Base-by-base conservation (phyloP, 768 basidiomycete species). In the Boletus rubroflammeus region DNA sequence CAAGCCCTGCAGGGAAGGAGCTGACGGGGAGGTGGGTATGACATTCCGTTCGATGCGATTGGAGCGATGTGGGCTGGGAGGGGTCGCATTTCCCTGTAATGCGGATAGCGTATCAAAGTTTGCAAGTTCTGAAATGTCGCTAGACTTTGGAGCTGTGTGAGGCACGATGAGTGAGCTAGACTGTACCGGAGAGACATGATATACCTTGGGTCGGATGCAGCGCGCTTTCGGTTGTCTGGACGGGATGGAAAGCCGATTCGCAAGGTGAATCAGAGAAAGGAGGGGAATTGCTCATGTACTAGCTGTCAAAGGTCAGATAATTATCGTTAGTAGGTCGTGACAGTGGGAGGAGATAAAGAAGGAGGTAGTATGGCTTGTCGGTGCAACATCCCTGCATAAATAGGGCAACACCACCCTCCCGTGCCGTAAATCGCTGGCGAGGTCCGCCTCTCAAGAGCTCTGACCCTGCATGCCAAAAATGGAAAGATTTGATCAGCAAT, bases 41-140 rank as follows among this genome's bases (percentile, higher is more conserved):
- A 74, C 77, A 26, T 64, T 62, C 3, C 50, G 57, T 26, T 60
- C 58, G 25, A 25, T 47, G 32, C 74, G 77, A 51, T 73, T 69
- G 52, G 64, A 59, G 61, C 66, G 68, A 50, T 64, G 63, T 48
- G 72, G 70, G 8, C 64, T 53, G n/a, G 70, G 60, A 8, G 77
- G 69, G 8, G 73, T 63, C 10, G 65, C 63, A n/a, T 65, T 70
- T 23, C 68, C 69, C 0, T 75, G 73, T 25, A 76, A 63, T 26
- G 73, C 68, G 29, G 74, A 64, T 25, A 80, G 72, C 51, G 75
- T 79, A 45, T 83, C 82, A 4, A 79, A 77, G 47, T 71, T 74
- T 1, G 76, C 72, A 19, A 58, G 56, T 25, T 72, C 69, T 3
- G 75, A 72, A 11, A 48, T 61, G 19, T 55, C 41, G 41, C 39